Conservation (phyloP, 1,284 basidiomycete species). For the Trametes polyzona region DNA sequence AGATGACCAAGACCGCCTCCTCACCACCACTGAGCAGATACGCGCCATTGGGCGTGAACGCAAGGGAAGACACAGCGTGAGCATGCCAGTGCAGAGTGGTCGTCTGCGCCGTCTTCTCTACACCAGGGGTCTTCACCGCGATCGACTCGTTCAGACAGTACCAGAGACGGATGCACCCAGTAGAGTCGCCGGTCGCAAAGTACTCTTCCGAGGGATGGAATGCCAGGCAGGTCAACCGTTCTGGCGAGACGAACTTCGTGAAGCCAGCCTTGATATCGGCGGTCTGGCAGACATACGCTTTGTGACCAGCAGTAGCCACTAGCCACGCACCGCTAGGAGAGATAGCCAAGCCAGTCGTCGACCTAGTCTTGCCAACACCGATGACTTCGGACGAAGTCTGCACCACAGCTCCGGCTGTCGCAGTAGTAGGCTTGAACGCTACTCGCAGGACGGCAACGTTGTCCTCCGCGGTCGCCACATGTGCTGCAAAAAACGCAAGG, state of each 20-base stretch:
- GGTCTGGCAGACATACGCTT: conserved; percentile 77
- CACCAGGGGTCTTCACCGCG: conserved; percentile 52
- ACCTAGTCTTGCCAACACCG: conserved; percentile 72
- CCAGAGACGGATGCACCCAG: conserved; percentile 90
- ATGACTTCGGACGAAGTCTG: conserved; percentile 55
- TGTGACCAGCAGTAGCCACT: conserved; percentile 79
- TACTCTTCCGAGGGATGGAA: conserved; percentile 92
- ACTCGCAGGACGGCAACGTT: conserved; percentile 63
- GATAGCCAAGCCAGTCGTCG: conserved; percentile 65
- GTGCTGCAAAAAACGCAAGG: conserved; percentile 12
- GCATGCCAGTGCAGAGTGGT: conserved; percentile 97
- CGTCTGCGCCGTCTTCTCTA: conserved; percentile 80
- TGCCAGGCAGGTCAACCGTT: conserved; percentile 83
- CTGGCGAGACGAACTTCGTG: conserved; percentile 84
- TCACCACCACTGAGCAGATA: conserved; percentile 96
- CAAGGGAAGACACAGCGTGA: conserved; percentile 88
- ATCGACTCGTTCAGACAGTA: conserved; percentile 80
- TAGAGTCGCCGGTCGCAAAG: conserved; percentile 92
- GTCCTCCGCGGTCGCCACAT: conserved; percentile 41
- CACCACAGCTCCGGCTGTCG: conserved; percentile 44
- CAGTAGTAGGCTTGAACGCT: conserved; percentile 55
- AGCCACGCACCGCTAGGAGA: conserved; percentile 85
- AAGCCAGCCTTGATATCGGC: conserved; percentile 67
- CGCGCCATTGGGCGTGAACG: conserved; percentile 90
- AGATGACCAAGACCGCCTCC: conserved; percentile 94